A percentile compares a stretch with the other conserved stretches of the same genome.
These are phyloP conservation scores for Biscogniauxia marginata DNA, from an alignment of 2,329 filamentous ascomycete genomes.

Conservation along the genomic window DNA sequence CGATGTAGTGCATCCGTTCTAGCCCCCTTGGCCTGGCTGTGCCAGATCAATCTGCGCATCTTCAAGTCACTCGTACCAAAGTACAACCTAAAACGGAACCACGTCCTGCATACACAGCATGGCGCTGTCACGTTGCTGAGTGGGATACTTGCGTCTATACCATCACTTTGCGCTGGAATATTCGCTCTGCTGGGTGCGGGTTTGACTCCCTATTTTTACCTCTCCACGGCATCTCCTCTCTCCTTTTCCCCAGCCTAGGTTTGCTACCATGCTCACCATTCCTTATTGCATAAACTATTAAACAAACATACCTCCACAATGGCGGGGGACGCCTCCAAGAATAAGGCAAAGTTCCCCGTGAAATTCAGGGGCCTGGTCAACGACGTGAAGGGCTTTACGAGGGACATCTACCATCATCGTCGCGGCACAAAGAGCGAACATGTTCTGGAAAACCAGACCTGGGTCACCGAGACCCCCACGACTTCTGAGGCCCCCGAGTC, in stretches of 20 bases:
- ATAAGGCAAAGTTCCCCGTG: background rate
- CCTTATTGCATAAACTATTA: background rate
- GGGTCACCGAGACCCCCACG: slow-evolving; percentile 6
- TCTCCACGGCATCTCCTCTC: background rate
- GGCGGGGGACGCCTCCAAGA: background rate
- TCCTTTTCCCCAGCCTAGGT: background rate
- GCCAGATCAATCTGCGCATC: too few relatives aligned
- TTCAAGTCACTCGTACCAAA: background rate
- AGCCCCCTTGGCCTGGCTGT: too few relatives aligned
- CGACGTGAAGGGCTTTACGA: background rate
- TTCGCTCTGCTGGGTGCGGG: background rate
- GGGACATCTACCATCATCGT: background rate
- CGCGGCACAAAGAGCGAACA: background rate
- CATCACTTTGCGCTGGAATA: background rate
- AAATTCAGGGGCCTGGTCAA: background rate
- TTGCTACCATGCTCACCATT: background rate
- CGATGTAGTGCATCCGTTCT: background rate
- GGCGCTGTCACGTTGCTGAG: background rate
- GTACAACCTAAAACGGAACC: background rate
- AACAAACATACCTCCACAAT: background rate
- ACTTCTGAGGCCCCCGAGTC: background rate
- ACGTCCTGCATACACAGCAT: background rate
- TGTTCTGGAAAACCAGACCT: background rate
- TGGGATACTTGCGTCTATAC: background rate
- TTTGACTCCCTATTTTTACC: background rate